Conservation (phyloP, 306 rosid species). For the Begonia loranthoides region DNA sequence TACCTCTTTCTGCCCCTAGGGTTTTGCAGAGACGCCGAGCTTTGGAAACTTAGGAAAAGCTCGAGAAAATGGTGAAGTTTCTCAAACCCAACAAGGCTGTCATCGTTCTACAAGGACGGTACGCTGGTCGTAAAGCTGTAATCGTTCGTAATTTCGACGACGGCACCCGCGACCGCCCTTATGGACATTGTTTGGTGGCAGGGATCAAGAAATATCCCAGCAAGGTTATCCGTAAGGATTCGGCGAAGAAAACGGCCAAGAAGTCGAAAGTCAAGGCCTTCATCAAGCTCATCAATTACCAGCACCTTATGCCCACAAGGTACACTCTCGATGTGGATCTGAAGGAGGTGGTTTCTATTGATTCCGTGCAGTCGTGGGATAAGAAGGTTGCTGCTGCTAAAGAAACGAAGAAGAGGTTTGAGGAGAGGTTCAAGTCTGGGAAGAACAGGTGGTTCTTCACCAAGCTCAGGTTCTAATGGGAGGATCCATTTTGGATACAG, state of each 20-base stretch:
- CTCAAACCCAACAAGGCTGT: constrained; percentile 27
- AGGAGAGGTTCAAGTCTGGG: constrained; percentile 34
- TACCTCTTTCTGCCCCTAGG: too few relatives aligned
- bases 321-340: constrained; percentile 22
- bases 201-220: constrained; percentile 27
- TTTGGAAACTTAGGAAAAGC: too few relatives aligned
- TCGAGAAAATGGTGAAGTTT: not conserved
- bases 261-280: too few relatives aligned
- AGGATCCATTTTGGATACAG: too few relatives aligned
- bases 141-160: constrained; percentile 26
- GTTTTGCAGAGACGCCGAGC: too few relatives aligned
- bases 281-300: too few relatives aligned
- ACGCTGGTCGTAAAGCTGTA: constrained; percentile 32
- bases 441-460: constrained; percentile 8
- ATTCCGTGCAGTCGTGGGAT: constrained; percentile 17
- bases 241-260: constrained; percentile 6
- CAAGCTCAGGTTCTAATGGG: too few relatives aligned
- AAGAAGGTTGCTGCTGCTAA: constrained; percentile 23
- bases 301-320: too few relatives aligned
- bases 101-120: constrained; percentile 27
- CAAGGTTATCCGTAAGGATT: constrained; percentile 34
- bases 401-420: constrained; percentile 28
- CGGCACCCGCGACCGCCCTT: constrained; percentile 28
- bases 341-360: constrained; percentile 20
- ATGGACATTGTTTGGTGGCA: constrained; percentile 31